Evolutionary conservation across 106 monocot genomes (phyloP).

Genomic region (Dendrobium nobile): DNA sequence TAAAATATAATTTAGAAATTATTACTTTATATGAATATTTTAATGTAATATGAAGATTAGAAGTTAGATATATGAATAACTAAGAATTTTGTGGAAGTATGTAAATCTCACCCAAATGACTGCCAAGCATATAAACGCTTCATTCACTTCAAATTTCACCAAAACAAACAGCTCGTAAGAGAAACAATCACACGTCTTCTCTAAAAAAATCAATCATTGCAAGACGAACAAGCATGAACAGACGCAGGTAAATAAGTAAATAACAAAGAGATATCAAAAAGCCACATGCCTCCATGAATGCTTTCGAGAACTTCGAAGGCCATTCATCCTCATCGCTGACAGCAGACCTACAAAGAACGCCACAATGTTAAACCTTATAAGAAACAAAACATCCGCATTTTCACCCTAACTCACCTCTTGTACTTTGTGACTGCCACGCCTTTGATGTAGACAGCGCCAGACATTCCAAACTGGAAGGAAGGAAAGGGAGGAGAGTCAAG

Average conservation of each 20-base stretch:
- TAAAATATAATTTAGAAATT: too few relatives aligned
- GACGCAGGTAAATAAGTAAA: background rate
- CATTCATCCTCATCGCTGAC: constrained; percentile 68
- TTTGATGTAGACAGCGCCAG: constrained; percentile 83
- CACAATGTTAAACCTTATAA: background rate
- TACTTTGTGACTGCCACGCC: constrained; percentile 85
- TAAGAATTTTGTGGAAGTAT: too few relatives aligned
- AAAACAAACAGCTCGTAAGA: too few relatives aligned
- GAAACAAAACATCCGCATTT: background rate
- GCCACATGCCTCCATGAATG: constrained; percentile 57
- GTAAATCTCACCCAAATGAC: too few relatives aligned
- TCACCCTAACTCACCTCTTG: constrained; percentile 37
- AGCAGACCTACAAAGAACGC: constrained; percentile 41
- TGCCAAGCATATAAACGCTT: too few relatives aligned
- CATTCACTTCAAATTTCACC: too few relatives aligned
- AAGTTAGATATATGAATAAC: too few relatives aligned
- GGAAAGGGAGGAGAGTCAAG: constrained; percentile 91
- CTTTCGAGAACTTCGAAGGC: constrained; percentile 96
- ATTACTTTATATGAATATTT: too few relatives aligned
- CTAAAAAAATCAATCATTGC: background rate
- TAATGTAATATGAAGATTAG: too few relatives aligned
- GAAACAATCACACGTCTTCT: background rate
- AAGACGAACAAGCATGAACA: background rate
- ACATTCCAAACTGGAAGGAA: constrained; percentile 94
- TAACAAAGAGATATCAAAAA: background rate